phyloP scores from a whole-genome alignment of 768 basidiomycete genomes.

The Russula earlei region DNA sequence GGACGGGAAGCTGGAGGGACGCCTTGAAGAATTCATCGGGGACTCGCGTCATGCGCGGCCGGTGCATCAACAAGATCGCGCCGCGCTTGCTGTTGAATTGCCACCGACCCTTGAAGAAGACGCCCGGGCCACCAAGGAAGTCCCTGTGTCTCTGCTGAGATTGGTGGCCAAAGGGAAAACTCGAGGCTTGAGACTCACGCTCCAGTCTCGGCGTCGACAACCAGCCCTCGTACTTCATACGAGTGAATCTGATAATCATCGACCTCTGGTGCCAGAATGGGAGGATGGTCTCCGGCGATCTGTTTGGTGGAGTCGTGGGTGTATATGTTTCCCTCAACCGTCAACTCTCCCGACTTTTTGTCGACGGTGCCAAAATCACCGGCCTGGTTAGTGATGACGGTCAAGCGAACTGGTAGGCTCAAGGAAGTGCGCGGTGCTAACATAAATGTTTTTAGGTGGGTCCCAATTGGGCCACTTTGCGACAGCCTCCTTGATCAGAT shows the following conservation, averaged over 20 bases:
- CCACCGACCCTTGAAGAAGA: constrained; percentile 1
- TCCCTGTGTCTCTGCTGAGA: not conserved
- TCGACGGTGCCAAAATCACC: constrained; percentile 7
- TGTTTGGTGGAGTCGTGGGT: not conserved
- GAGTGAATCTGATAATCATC: constrained; percentile 7
- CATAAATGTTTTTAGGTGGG: not conserved
- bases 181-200: not conserved
- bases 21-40: not conserved
- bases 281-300: not conserved
- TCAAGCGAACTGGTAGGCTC: not conserved
- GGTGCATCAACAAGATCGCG: constrained; percentile 10
- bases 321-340: constrained; percentile 10
- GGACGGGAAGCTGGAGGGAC: not conserved
- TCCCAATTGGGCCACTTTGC: constrained; percentile 10
- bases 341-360: not conserved
- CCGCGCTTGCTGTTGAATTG: constrained; percentile 5
- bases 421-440: not conserved
- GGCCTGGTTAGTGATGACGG: not conserved
- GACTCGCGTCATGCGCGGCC: not conserved
- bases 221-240: not conserved
- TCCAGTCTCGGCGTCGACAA: not conserved
- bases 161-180: not conserved
- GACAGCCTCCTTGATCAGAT: not conserved
- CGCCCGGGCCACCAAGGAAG: not conserved
- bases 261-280: not conserved